Base-by-base conservation (phyloP, 2,329 filamentous ascomycete genomes). In the Claviceps africana region DNA sequence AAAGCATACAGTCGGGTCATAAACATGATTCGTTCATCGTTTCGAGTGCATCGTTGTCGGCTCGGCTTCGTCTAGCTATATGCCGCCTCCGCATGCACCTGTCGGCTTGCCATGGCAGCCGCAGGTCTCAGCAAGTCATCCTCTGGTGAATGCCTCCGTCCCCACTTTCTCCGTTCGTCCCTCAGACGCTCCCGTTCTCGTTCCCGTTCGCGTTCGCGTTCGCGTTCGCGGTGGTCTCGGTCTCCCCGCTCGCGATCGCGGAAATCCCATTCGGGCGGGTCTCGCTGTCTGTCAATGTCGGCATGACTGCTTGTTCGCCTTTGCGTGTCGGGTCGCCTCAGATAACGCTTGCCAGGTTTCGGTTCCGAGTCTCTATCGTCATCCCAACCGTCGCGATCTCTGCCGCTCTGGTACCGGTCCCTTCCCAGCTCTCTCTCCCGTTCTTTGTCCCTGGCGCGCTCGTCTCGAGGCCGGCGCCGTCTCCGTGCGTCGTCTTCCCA, bases 251-350 rank as follows among this genome's bases (percentile, higher is more conserved):
- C 30, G 22, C 47, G 39, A 33, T 54, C 50, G 9, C 53, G 50
- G 37, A 59, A 48, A 37, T 72, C 68, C 58, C 66, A 66, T 7
- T 63, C 58, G 7, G 59, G 59, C 51, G 64, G 59, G 19, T 68
- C 67, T 11, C 68, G 64, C 45, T 68, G 63, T 22, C 73, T 65
- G 54, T 75, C 73, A 35, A 70, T 64, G 54, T 77, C 74, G 25
- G 72, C 71, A 54, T 76, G 73, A 57, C 73, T 76, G 61, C 73
- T 75, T 3, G 74, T 72, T 45, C 74, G 64, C 47, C 72, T 65
- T 30, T 69, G 63, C 15, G 64, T 58, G 1, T 72, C 71, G 1
- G 71, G 67, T n/a, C 71, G 66, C 31, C 66, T 61, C 13, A 68
- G 58, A 55, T 71, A 67, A 28, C 54, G 58, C 33, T 62, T 62